Percentiles rank a stretch among this genome's conserved stretches.
Conservation (phyloP, 148 eudicot species). For the Silene latifolia region DNA sequence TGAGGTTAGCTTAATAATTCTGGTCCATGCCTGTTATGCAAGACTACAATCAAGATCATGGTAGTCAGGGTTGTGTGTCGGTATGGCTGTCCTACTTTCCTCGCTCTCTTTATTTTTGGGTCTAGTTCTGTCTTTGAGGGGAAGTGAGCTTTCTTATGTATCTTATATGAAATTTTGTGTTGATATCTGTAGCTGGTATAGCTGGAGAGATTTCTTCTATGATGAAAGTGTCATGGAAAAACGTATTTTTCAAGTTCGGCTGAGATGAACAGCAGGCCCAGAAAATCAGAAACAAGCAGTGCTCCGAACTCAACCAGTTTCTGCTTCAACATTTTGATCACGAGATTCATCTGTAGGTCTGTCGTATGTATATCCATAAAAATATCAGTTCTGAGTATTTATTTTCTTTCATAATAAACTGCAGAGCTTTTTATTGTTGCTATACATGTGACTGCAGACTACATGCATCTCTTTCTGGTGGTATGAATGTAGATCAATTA, state of each 20-base stretch:
- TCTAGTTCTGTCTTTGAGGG: constrained; percentile 22
- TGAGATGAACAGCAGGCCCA: constrained; percentile 54
- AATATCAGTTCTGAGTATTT: constrained; percentile 3
- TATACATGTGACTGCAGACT: not conserved
- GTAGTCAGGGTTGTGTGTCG: not conserved
- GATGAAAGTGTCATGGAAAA: constrained; percentile 37
- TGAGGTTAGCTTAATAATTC: not conserved
- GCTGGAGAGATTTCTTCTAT: constrained; percentile 32
- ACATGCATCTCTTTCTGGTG: not conserved
- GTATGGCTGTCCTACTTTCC: not conserved
- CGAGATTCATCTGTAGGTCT: constrained; percentile 64
- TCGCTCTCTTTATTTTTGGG: not conserved
- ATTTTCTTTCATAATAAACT: not conserved
- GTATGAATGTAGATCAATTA: no score
- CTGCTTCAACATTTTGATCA: constrained; percentile 78
- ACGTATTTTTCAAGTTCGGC: constrained; percentile 75
- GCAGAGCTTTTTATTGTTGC: no score
- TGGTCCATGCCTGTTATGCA: not conserved
- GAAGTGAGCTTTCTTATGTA: constrained; percentile 16
- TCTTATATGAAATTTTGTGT: constrained; percentile 51
- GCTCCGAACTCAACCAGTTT: constrained; percentile 80
- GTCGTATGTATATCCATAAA: not conserved
- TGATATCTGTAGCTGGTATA: constrained; percentile 39
- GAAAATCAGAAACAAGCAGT: constrained; percentile 41
- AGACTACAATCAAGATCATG: not conserved